Percentiles rank a stretch among this genome's conserved stretches.
Evolutionary conservation across 805 yeast genomes (phyloP).

Genomic region (Nakazawaea molendinolei): DNA sequence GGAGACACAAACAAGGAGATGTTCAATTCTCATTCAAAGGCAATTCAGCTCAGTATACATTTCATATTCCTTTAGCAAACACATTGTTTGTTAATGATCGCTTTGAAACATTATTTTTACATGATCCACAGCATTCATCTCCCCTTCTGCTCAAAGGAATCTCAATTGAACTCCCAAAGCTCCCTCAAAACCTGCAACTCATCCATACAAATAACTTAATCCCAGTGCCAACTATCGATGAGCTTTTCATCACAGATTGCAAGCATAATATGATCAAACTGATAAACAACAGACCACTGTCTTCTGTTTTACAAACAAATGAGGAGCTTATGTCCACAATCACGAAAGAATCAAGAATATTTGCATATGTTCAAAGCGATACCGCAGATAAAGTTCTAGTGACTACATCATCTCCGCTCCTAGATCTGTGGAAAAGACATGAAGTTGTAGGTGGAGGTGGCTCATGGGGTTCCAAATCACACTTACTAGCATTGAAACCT

Average conservation of each 20-base stretch:
- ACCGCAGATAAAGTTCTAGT: background rate
- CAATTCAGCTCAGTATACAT: background rate
- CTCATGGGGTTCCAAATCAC: constrained; percentile 5
- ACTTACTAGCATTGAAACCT: constrained; percentile 5
- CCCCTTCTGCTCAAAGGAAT: background rate
- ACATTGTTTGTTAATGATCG: constrained; percentile 19
- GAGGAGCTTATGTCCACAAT: constrained; percentile 29
- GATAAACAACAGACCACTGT: constrained; percentile 50
- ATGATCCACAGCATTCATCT: too few relatives aligned
- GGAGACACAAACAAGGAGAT: constrained; percentile 8
- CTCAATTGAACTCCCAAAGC: background rate
- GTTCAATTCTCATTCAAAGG: background rate
- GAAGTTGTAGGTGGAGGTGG: constrained; percentile 14
- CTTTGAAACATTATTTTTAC: too few relatives aligned
- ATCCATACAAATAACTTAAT: background rate
- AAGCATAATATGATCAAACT: constrained; percentile 55
- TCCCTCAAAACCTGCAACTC: background rate
- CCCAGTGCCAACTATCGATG: constrained; percentile 11
- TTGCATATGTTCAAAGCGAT: constrained; percentile 22
- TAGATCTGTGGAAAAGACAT: background rate
- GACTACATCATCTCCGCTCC: too few relatives aligned
- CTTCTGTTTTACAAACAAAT: constrained; percentile 45
- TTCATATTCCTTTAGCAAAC: constrained; percentile 9
- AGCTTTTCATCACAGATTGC: constrained; percentile 38
- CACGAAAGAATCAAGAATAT: constrained; percentile 38